Percentiles rank a stretch among this genome's conserved stretches.
Conservation (phyloP, 305 asterid genomes). For the Stenogyne calaminthoides region DNA sequence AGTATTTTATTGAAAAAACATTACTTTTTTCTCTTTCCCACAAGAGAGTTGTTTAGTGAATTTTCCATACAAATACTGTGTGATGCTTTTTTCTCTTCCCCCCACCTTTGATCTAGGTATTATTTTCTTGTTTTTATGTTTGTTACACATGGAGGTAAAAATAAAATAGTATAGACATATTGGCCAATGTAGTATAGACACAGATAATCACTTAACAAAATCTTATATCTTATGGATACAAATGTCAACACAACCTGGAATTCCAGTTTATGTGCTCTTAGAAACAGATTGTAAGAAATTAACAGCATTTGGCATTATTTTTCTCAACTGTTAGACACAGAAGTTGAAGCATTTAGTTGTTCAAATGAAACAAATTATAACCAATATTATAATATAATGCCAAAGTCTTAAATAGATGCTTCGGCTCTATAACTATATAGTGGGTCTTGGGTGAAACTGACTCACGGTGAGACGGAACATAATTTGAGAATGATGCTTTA, state of each 20-base stretch:
- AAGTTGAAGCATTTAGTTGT: background rate
- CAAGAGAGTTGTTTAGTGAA: too few relatives aligned
- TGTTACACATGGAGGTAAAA: too few relatives aligned
- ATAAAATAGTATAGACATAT: background rate
- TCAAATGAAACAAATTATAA: background rate
- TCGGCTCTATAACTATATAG: background rate
- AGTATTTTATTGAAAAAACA: too few relatives aligned
- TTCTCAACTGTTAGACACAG: background rate
- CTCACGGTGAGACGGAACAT: too few relatives aligned
- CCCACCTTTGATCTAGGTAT: too few relatives aligned
- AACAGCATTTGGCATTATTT: background rate
- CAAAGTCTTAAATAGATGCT: constrained; percentile 2
- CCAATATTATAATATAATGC: background rate
- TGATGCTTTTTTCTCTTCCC: too few relatives aligned
- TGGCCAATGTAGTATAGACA: background rate
- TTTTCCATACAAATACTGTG: too few relatives aligned
- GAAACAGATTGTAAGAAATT: background rate
- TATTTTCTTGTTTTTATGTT: too few relatives aligned
- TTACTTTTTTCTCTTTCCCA: too few relatives aligned
- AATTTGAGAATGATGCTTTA: too few relatives aligned
- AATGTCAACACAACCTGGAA: background rate
- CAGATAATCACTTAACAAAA: too few relatives aligned
- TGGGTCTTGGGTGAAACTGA: too few relatives aligned
- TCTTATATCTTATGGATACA: background rate
- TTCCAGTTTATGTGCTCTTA: background rate